Evolutionary conservation across 805 yeast genomes (phyloP), one percentile per base, ranked within the genome.

Genomic region (Yarrowia porcina): DNA sequence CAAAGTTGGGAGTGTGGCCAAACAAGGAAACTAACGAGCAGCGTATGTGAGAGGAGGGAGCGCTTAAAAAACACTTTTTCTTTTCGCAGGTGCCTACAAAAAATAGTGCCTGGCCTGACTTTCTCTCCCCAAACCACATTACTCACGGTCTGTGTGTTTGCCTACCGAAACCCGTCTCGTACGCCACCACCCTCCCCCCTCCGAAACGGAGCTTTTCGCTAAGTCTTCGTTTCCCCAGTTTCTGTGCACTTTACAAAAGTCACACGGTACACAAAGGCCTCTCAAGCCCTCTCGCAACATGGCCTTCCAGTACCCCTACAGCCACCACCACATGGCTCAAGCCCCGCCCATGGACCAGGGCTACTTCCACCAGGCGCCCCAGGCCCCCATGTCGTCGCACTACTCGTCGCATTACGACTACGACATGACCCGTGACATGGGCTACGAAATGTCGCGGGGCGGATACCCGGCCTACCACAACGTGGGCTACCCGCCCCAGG

Each of bases 161-260:
- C 20, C 42, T 21, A 30, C 30, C n/a, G 44, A 39, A 38, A 18
- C 11, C 41, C 54, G n/a, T 12, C 25, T 30, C 35, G 35, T 27
- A 36, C 9, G 18, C 25, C 36, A n/a, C 41, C 25, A 25, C 27
- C 42, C 9, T 20, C 32, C 32, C 21, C 23, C 10, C 28, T 15
- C 27, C n/a, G 49, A 30, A 54, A 62, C 64, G 68, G 70, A 67
- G 67, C 70, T 67, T 68, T 68, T 68, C 62, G 63, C 65, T 68
- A 67, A 67, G 70, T 66, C 57, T 63, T 67, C 44, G 59, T 52
- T 52, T 52, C 44, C n/a, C n/a, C n/a, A n/a, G n/a, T n/a, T n/a
- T n/a, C n/a, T n/a, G n/a, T n/a, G n/a, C n/a, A n/a, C n/a, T n/a
- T n/a, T n/a, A 15, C n/a, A 23, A 8, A 13, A 28, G 65, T 64